Conservation (phyloP, 1,139 yeast genomes). For the Debaryomyces sp. region DNA sequence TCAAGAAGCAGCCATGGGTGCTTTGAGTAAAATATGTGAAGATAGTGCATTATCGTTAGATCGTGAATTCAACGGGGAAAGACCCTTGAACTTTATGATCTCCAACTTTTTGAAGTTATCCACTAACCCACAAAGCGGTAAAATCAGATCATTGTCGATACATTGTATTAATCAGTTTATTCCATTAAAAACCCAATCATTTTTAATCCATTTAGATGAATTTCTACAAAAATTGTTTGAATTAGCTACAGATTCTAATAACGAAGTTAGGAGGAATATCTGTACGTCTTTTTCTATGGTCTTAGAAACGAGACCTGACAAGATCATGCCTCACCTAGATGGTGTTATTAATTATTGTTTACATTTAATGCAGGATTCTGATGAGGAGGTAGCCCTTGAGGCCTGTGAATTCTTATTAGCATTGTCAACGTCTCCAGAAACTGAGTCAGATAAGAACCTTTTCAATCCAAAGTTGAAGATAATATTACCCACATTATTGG, state of each 20-base stretch:
- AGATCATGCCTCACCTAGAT: slow-evolving; percentile 73
- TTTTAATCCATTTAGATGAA: slow-evolving; percentile 65
- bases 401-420: slow-evolving; percentile 91
- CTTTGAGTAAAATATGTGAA: slow-evolving; percentile 86
- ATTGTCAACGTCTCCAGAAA: slow-evolving; percentile 57
- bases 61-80: slow-evolving; percentile 61
- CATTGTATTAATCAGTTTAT: slow-evolving; percentile 80
- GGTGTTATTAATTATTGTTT: slow-evolving; percentile 86
- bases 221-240: slow-evolving; percentile 65
- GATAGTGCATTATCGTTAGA: slow-evolving; percentile 67
- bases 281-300: slow-evolving; percentile 79
- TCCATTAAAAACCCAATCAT: slow-evolving; percentile 65
- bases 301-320: slow-evolving; percentile 79
- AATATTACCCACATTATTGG: slow-evolving; percentile 74
- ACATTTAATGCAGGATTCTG: slow-evolving; percentile 68
- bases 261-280: slow-evolving; percentile 69
- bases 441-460: slow-evolving; percentile 51
- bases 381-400: slow-evolving; percentile 79
- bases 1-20: slow-evolving; percentile 75
- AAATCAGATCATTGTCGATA: slow-evolving; percentile 64
- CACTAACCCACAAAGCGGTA: slow-evolving; percentile 36
- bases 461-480: slow-evolving; percentile 59
- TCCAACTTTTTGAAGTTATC: slow-evolving; percentile 62
- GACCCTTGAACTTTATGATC: slow-evolving; percentile 70
- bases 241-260: slow-evolving; percentile 60